Evolutionary conservation across 306 rosid genomes (phyloP).

Genomic region (Acacia confusa): DNA sequence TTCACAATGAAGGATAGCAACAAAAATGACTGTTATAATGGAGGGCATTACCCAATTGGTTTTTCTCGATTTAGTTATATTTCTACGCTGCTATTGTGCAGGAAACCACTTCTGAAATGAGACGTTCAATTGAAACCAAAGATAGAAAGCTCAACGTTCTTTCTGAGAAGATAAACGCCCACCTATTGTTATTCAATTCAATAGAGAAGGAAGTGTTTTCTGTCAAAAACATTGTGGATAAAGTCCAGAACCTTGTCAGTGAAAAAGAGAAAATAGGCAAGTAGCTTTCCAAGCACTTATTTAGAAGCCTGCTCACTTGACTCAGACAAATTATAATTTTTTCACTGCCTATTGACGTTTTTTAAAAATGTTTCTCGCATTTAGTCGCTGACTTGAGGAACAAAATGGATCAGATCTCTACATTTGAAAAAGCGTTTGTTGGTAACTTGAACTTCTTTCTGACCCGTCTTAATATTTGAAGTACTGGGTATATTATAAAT

Average conservation of each 20-base stretch:
- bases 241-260: slow-evolving; percentile 52
- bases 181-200: slow-evolving; percentile 63
- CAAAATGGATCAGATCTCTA: slow-evolving; percentile 61
- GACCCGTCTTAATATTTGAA: slow-evolving; percentile 20
- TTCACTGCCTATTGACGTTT: slow-evolving; percentile 15
- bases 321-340: background rate
- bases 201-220: slow-evolving; percentile 65
- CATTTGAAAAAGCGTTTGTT: slow-evolving; percentile 54
- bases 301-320: slow-evolving; percentile 16
- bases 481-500: background rate
- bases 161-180: slow-evolving; percentile 70
- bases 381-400: slow-evolving; percentile 61
- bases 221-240: slow-evolving; percentile 60
- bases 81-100: slow-evolving; percentile 29
- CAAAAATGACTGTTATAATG: background rate
- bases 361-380: slow-evolving; percentile 18
- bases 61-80: background rate
- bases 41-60: background rate
- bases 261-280: slow-evolving; percentile 79
- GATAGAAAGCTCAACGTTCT: slow-evolving; percentile 63
- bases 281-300: slow-evolving; percentile 33
- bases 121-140: slow-evolving; percentile 49
- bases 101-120: slow-evolving; percentile 69
- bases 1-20: background rate
- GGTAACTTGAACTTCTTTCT: slow-evolving; percentile 50